Base-by-base conservation (phyloP, 1,284 basidiomycete genomes). In the Xanthoconium separans region DNA sequence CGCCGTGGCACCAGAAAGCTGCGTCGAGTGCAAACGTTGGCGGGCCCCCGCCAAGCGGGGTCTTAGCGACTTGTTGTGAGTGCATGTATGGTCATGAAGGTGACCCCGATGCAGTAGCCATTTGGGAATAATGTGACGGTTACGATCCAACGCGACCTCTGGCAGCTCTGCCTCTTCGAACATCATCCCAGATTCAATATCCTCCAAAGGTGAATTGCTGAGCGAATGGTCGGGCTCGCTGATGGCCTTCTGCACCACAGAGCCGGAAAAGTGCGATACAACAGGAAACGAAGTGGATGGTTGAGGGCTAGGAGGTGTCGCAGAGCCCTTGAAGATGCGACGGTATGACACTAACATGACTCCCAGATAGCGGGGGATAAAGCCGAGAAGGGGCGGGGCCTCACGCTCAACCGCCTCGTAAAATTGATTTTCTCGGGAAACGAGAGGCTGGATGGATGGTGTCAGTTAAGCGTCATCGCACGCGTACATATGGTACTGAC, bases 331-430 rank as follows among this genome's bases (percentile, higher is more conserved):
- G n/a, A 84, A 81, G 10, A 88, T 83, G 8, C 88, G 82, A 42
- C 95, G 84, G 68, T 98, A 99, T 55, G 91, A 97, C 61, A 99
- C 97, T 44, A 99, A 85, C 89, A 99, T 95, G 48, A 99, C 97
- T 18, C 96, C 96, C 16, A 99, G 80, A 72, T 99, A 99, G 49
- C 95, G 89, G 11, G 96, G 96, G 52, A 98, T 96, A 68, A 95
- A 99, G 4, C 85, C 87, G 10, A 99, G 79, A 22, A 99, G 77
- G 3, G 90, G 91, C 0, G 96, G 96, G 1, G 93, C 92, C 62
- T 95, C 91, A 22, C 87, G 81, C 71, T 99, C 96, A 18, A 98
- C 93, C 2, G 95, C 87, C 71, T 99, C 96, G 70, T 99, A 99
- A 69, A 99, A 98, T 47, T 98, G 78, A 69, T 99, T 99, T 74